Evolutionary conservation across 139 green algal species (phyloP), one percentile per base, ranked within the genome.

Genomic region (Medakamo hakoo): DNA sequence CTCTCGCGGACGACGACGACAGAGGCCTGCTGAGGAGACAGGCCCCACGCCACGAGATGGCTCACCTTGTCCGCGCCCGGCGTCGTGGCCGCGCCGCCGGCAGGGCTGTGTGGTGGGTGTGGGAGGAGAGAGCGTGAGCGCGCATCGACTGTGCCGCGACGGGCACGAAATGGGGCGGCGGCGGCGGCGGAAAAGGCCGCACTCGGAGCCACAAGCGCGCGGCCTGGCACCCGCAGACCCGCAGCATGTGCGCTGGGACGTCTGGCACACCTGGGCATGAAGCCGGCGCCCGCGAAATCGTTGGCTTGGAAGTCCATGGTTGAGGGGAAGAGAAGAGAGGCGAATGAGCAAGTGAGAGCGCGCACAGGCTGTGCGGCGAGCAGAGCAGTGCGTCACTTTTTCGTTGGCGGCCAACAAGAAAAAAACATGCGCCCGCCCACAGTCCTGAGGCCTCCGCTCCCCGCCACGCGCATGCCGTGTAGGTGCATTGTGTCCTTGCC

Each of bases 211-310:
- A n/a, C n/a, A n/a, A n/a, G n/a, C 28, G 4, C 52, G 59, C 28
- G 1, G 28, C 40, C 24, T 63, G 19, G 55, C 28, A 73, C 5
- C 3, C 24, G 58, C 55, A 63, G 27, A 31, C 27, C 55, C 32
- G 14, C 9, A 63, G 4, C 16, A 22, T 25, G 16, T 49, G 4
- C 32, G 26, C n/a, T 25, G 27, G 40, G 9, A 49, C n/a, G 18
- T 28, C 31, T 55, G 24, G 2, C 63, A 30, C 24, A 70, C 62
- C 65, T 76, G 55, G 73, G 74, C 71, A 89, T 84, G 70, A 89
- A 89, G 60, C 82, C 82, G 27, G 74, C 78, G 4, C 82, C 82
- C 27, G 65, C 74, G 73, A 89, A 89, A 67, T 82, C 67, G 19
- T 40, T 69, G 56, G 63, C 78, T 9, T 16, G 9, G 16, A 52